Base-by-base conservation (phyloP, 1,284 basidiomycete species). In the Chalciporus sp. region DNA sequence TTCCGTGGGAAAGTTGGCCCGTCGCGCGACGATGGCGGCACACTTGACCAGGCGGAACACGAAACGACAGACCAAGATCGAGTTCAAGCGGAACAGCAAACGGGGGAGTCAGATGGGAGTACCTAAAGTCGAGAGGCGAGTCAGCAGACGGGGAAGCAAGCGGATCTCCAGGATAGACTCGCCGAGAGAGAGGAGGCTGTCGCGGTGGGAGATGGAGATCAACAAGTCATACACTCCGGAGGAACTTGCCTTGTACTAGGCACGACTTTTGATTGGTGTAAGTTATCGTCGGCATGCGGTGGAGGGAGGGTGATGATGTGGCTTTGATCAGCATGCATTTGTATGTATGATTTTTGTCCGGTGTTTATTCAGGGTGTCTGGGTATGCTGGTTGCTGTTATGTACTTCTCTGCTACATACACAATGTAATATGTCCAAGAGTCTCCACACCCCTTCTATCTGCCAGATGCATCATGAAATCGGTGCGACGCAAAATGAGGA, bases 191-290 rank as follows among this genome's bases (percentile, higher is more conserved):
- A 67, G 42, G 35, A 41, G 56, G 27, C 12, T 12, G 12, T 56
- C 54, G 5, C 39, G 52, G 28, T 67, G 56, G 58, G 53, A 48
- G 8, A 48, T 6, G 46, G 63, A 69, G 44, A n/a, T 64, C 49
- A 49, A 42, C 7, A 56, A 58, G 8, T 51, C 62, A 4, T 63
- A 66, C 29, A 69, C 63, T 8, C 62, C 61, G 42, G 58, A 59
- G 42, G 50, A 66, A 1, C 46, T 67, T 17, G 40, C 44, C 37
- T 44, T 58, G 48, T 28, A 39, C 19, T 58, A 42, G 35, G n/a
- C 35, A 17, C 9, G 35, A 6, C 8, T 17, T 17, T 3, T 14
- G 12, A 14, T 35, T 17, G n/a, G 35, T 17, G 6, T 7, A 16
- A 8, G 1, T 1, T 11, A 2, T 17, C 9, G 6, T 17, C 6